Evolutionary conservation across 2,329 filamentous ascomycete genomes (phyloP).

Genomic region (Verticillium nonalfalfae): DNA sequence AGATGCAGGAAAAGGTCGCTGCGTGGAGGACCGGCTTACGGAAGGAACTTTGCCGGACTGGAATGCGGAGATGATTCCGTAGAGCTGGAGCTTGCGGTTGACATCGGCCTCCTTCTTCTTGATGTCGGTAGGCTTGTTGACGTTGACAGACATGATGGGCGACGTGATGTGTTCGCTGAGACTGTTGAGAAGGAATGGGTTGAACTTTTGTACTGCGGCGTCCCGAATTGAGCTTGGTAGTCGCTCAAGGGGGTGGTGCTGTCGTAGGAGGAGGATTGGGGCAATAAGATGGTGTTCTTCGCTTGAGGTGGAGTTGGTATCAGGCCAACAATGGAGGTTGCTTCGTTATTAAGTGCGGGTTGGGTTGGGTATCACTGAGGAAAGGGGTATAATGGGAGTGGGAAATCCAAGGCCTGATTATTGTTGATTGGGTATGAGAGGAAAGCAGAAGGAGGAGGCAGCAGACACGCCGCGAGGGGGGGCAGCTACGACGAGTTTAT

Average conservation of each 20-base stretch:
- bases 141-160: conserved; percentile 32
- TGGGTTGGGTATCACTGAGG: conserved; percentile 1
- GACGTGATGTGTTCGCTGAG: background rate
- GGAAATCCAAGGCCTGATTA: background rate
- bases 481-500: conserved; percentile 1
- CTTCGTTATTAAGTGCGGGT: background rate
- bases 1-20: background rate
- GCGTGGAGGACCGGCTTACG: conserved; percentile 40
- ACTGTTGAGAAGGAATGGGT: background rate
- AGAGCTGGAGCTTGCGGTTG: conserved; percentile 90
- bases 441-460: background rate
- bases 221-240: background rate
- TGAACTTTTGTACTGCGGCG: background rate
- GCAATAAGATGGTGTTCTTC: background rate
- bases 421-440: background rate
- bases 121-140: conserved; percentile 68
- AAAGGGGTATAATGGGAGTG: conserved; percentile 1
- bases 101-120: conserved; percentile 80
- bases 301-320: background rate
- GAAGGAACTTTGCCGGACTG: conserved; percentile 85
- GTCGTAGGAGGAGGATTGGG: background rate
- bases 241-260: background rate
- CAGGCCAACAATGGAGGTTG: background rate
- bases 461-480: background rate
- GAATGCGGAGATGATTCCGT: conserved; percentile 84